Percentiles rank a stretch among this genome's conserved stretches.
These are phyloP conservation scores for Phycomyces blakesleeanus DNA, from an alignment of 192 early-diverging fungal genomes.

Conservation along the genomic window DNA sequence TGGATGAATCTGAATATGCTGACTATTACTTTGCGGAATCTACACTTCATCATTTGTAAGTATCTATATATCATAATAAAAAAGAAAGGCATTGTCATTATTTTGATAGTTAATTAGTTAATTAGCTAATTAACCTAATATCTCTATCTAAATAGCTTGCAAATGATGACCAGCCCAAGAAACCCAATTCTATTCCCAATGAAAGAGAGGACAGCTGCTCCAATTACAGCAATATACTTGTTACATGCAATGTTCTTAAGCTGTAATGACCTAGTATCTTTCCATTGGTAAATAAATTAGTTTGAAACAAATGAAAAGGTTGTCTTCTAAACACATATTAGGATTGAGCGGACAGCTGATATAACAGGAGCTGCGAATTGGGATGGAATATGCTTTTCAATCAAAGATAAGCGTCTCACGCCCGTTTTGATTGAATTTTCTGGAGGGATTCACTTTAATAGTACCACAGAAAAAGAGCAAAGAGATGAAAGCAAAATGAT, in stretches of 20 bases:
- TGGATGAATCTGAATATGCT: too few relatives aligned
- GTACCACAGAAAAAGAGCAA: not conserved
- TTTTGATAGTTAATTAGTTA: not conserved
- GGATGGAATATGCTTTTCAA: constrained; percentile 7
- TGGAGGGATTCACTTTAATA: not conserved
- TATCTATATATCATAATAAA: not conserved
- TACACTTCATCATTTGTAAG: not conserved
- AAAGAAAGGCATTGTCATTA: too few relatives aligned
- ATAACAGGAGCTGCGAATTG: constrained; percentile 5
- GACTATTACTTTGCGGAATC: too few relatives aligned
- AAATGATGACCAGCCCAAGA: constrained; percentile 3
- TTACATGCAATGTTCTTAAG: not conserved
- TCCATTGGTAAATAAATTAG: constrained; percentile 7
- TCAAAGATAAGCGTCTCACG: not conserved
- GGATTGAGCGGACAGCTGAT: not conserved
- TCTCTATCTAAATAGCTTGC: constrained; percentile 4
- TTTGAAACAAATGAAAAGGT: too few relatives aligned
- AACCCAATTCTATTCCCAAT: not conserved
- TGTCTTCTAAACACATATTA: not conserved
- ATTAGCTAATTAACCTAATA: too few relatives aligned
- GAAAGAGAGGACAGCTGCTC: constrained; percentile 2
- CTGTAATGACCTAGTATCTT: not conserved
- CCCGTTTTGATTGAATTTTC: constrained; percentile 4
- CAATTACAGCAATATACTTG: not conserved
- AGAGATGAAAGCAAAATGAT: not conserved